phyloP scores from a whole-genome alignment of 495 filamentous ascomycete species.

The Staphylotrichum longicolle region DNA sequence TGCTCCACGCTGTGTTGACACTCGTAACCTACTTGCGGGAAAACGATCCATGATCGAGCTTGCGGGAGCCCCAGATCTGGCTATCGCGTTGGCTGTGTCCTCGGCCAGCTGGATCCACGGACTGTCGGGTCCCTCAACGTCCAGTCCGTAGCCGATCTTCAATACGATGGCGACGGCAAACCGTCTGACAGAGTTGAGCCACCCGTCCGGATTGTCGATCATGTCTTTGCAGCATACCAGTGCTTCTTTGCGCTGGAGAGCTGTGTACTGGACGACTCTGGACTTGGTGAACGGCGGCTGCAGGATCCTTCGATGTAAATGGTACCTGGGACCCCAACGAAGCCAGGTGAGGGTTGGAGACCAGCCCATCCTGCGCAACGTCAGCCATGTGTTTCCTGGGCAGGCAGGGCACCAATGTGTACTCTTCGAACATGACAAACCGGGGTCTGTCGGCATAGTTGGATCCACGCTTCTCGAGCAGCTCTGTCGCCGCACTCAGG shows the following conservation, averaged over 20 bases:
- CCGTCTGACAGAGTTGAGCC: slow-evolving; percentile 28
- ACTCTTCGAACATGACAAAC: slow-evolving; percentile 51
- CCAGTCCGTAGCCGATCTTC: slow-evolving; percentile 47
- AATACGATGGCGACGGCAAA: slow-evolving; percentile 35
- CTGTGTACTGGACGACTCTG: slow-evolving; percentile 31
- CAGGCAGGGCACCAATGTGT: not conserved
- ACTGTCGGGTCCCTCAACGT: slow-evolving; percentile 40
- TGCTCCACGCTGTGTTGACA: no score
- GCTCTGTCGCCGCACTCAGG: slow-evolving; percentile 38
- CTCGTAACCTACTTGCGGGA: slow-evolving; percentile 34
- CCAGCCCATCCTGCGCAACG: slow-evolving; percentile 42
- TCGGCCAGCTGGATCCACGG: slow-evolving; percentile 46
- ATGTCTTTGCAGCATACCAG: slow-evolving; percentile 30
- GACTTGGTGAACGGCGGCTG: slow-evolving; percentile 44
- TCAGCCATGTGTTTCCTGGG: not conserved
- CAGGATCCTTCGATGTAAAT: slow-evolving; percentile 45
- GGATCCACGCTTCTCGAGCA: slow-evolving; percentile 45
- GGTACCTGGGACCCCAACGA: slow-evolving; percentile 46
- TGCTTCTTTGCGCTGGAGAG: slow-evolving; percentile 39
- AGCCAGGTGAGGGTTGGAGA: slow-evolving; percentile 49
- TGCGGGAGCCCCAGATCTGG: slow-evolving; percentile 45
- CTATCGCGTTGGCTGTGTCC: slow-evolving; percentile 43
- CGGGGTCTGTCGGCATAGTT: slow-evolving; percentile 47
- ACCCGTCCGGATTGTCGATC: slow-evolving; percentile 28
- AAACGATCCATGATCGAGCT: slow-evolving; percentile 49